Evolutionary conservation across 768 basidiomycete genomes (phyloP), one percentile per base, ranked within the genome.

Genomic region (Hydnomerulius pinastri): DNA sequence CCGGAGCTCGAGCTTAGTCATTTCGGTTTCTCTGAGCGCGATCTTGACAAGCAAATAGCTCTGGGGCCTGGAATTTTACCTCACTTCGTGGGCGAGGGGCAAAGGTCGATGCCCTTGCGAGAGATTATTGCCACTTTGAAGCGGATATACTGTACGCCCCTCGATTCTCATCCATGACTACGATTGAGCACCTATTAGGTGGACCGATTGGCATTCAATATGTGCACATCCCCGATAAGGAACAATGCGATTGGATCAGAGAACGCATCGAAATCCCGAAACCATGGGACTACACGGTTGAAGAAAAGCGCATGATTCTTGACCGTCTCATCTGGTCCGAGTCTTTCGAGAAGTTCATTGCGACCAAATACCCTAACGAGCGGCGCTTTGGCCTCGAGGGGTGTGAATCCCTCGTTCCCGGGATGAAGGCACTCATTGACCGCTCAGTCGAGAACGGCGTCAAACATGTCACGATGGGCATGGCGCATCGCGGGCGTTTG

Each of bases 251-350:
- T 72, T 98, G 94, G 94, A 92, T 98, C 58, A 79, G 94, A 55
- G 91, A 92, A 64, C 90, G 94, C 49, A 78, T 96, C 44, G 94
- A 98, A 71, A 83, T 87, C 12, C 94, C 94, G 3, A 85, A 87
- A 59, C 93, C 93, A 20, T 95, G 91, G 91, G 90, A 92, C 61
- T 98, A 96, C 74, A 88, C 87, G 44, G 81, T 92, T 35, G 94
- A 98, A 61, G 94, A 98, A 75, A 98, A 96, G 73, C 85, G 91
- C 46, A 92, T 96, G 89, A 92, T 98, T 57, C 83, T 98, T 50
- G 94, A 98, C 73, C 89, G 94, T 51, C 85, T 95, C 58, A 95
- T 96, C 68, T 98, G 94, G 94, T 96, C 93, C 23, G 94, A 96
- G 65, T 87, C 89, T 3, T 98, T 96, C 68, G 94, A 98, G 71